Conservation (phyloP, 78 protist genomes). For the Emiliania huxleyi region DNA sequence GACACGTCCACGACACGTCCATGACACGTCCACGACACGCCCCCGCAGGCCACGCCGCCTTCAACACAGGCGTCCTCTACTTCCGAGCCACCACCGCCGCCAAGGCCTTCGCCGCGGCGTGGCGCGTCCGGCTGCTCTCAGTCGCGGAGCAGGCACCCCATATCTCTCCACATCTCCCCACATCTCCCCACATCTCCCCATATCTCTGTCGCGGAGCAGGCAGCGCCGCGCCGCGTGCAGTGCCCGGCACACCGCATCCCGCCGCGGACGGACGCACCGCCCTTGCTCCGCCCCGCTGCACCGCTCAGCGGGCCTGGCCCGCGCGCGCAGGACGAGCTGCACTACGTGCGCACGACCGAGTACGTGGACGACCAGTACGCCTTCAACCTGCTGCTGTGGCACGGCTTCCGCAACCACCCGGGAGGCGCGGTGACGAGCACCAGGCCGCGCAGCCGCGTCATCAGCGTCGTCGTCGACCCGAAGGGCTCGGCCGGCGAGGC, state of each 20-base stretch:
- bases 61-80: slow-evolving; percentile 11
- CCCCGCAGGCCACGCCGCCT: slow-evolving; percentile 3
- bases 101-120: background rate
- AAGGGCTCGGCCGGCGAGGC: background rate
- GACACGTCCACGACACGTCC: too few species aligned
- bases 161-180: too few species aligned
- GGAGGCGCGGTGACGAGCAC: background rate
- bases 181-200: too few species aligned
- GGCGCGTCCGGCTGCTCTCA: background rate
- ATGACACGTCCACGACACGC: too few species aligned
- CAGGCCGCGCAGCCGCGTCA: background rate
- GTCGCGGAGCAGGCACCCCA: background rate
- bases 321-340: background rate
- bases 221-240: too few species aligned
- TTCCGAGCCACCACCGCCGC: background rate
- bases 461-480: background rate
- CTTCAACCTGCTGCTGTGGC: background rate
- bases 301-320: too few species aligned
- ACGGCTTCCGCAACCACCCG: background rate
- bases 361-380: background rate
- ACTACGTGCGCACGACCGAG: background rate
- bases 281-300: too few species aligned
- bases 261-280: too few species aligned
- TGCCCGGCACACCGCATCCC: too few species aligned
- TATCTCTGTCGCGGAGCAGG: too few species aligned